Percentiles rank a stretch among this genome's conserved stretches.
These are phyloP conservation scores for Fusarium sp. DNA, from an alignment of 2,329 filamentous ascomycete species.

Conservation along the genomic window DNA sequence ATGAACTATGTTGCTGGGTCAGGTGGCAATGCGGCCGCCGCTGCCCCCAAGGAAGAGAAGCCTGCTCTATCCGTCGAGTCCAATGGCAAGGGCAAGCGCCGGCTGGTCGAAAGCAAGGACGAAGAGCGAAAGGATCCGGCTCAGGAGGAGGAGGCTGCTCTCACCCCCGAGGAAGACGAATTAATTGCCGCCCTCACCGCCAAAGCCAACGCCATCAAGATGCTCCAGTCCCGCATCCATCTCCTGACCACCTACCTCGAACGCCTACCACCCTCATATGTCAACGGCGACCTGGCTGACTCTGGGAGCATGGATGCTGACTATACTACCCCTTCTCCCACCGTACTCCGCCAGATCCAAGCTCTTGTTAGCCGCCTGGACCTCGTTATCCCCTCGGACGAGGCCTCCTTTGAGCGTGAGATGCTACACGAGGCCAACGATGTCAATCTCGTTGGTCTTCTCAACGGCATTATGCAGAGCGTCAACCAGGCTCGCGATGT, in stretches of 20 bases:
- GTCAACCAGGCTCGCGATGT: conserved; percentile 80
- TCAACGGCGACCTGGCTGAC: conserved; percentile 65
- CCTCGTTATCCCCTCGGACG: conserved; percentile 82
- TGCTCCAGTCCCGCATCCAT: conserved; percentile 84
- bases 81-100: conserved; percentile 69
- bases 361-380: conserved; percentile 87
- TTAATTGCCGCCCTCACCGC: conserved; percentile 80
- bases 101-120: conserved; percentile 53
- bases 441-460: conserved; percentile 82
- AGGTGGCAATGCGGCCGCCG: conserved; percentile 81
- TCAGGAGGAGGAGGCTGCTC: conserved; percentile 58
- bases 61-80: conserved; percentile 61
- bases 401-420: conserved; percentile 77
- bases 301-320: conserved; percentile 54
- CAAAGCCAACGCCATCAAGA: conserved; percentile 93
- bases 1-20: conserved; percentile 93
- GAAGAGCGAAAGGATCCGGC: conserved; percentile 48
- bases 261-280: conserved; percentile 77
- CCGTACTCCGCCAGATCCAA: conserved; percentile 89
- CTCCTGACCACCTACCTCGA: conserved; percentile 85
- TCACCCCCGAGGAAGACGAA: conserved; percentile 74
- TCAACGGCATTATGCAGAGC: conserved; percentile 82
- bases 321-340: conserved; percentile 70
- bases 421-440: conserved; percentile 86
- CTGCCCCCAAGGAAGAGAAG: conserved; percentile 65